A percentile compares a stretch with the other conserved stretches of the same genome.
These are phyloP conservation scores for Crepidotus variabilis DNA, from an alignment of 768 basidiomycete genomes.

Conservation along the genomic window DNA sequence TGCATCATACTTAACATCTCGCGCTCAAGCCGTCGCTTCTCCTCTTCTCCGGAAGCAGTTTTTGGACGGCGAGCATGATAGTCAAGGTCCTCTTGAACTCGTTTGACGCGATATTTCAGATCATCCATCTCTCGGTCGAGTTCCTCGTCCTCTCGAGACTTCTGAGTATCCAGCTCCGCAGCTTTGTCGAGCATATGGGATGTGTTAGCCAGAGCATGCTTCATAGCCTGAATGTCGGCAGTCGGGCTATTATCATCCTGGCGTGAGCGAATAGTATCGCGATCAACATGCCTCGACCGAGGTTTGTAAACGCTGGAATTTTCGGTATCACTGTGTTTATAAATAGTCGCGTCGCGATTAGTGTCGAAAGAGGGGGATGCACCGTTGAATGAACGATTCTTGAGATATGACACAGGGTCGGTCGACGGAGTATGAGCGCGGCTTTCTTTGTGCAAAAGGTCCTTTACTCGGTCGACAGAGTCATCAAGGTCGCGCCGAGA, in stretches of 20 bases:
- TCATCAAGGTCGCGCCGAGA: slow-evolving; percentile 86
- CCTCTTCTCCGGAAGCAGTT: slow-evolving; percentile 74
- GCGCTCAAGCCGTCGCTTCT: slow-evolving; percentile 81
- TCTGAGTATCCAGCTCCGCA: slow-evolving; percentile 54
- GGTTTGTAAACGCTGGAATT: slow-evolving; percentile 76
- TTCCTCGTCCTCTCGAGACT: slow-evolving; percentile 80
- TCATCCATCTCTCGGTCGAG: slow-evolving; percentile 90
- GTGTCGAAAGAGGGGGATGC: slow-evolving; percentile 49
- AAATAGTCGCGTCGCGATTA: slow-evolving; percentile 84
- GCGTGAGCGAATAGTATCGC: slow-evolving; percentile 72
- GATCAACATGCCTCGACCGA: slow-evolving; percentile 79
- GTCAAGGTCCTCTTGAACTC: slow-evolving; percentile 90
- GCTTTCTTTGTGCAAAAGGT: slow-evolving; percentile 85
- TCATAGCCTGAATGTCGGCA: slow-evolving; percentile 82
- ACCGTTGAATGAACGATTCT: slow-evolving; percentile 68
- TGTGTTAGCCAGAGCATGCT: slow-evolving; percentile 75
- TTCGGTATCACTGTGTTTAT: slow-evolving; percentile 72
- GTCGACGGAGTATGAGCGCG: slow-evolving; percentile 55
- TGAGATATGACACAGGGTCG: slow-evolving; percentile 60
- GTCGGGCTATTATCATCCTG: slow-evolving; percentile 60
- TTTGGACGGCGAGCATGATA: slow-evolving; percentile 77
- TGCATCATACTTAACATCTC: slow-evolving; percentile 85
- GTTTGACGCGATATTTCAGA: slow-evolving; percentile 76
- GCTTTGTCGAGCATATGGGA: slow-evolving; percentile 76
- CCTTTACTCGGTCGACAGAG: slow-evolving; percentile 87